A percentile compares a stretch with the other conserved stretches of the same genome.
Conservation (phyloP, 2,329 filamentous ascomycete species). For the Lachnellula willkommii region DNA sequence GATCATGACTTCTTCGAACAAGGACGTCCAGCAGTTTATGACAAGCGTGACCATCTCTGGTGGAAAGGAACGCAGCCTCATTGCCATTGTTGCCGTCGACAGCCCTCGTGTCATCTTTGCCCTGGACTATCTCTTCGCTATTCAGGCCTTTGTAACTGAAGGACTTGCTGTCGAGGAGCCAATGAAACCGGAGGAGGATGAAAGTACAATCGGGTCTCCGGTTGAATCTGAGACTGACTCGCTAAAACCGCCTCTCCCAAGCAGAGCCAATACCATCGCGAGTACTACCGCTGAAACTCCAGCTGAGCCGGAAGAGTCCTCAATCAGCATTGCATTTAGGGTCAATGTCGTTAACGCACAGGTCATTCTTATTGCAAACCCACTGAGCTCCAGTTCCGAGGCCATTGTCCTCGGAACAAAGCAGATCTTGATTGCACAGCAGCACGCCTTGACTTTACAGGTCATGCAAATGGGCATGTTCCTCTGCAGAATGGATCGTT, state of each 20-base stretch:
- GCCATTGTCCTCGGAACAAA: constrained; percentile 94
- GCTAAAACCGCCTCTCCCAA: constrained; percentile 26
- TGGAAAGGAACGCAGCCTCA: constrained; percentile 72
- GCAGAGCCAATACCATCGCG: constrained; percentile 23
- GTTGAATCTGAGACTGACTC: constrained; percentile 58
- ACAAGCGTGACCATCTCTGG: constrained; percentile 90
- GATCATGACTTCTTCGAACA: constrained; percentile 97
- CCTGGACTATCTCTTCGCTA: constrained; percentile 86
- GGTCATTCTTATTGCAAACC: constrained; percentile 93
- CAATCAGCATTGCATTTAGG: constrained; percentile 77
- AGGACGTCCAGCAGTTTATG: constrained; percentile 96
- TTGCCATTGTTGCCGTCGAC: constrained; percentile 89
- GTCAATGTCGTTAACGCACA: constrained; percentile 95
- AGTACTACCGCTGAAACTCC: constrained; percentile 22
- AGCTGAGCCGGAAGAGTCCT: constrained; percentile 32
- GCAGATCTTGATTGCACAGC: constrained; percentile 85
- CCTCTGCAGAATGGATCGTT: constrained; percentile 95
- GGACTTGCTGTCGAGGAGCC: constrained; percentile 64
- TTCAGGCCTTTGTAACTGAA: constrained; percentile 75
- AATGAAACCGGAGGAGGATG: constrained; percentile 42
- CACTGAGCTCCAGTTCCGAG: constrained; percentile 81
- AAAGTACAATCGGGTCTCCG: constrained; percentile 50
- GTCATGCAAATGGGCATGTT: constrained; percentile 97
- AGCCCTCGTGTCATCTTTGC: constrained; percentile 94
- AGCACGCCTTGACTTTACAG: constrained; percentile 90